A percentile compares a stretch with the other conserved stretches of the same genome.
Evolutionary conservation across 768 basidiomycete genomes (phyloP).

Genomic region (Trametes cingulata): DNA sequence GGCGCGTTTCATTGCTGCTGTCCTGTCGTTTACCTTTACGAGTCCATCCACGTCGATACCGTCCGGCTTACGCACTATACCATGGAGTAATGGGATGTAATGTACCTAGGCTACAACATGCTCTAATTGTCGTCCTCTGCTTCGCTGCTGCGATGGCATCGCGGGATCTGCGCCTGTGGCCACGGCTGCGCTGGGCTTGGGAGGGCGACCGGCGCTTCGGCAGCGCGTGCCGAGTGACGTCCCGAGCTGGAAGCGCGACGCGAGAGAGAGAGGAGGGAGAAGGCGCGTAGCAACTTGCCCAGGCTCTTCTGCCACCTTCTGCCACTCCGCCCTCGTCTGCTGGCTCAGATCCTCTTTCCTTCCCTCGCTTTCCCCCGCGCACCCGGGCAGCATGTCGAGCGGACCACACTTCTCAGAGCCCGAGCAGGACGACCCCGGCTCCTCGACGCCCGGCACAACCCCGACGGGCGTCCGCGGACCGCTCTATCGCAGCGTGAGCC

Average conservation of each 20-base stretch:
- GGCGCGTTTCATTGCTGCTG: constrained; percentile 13
- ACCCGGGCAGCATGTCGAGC: constrained; percentile 13
- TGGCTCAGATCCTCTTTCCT: constrained; percentile 12
- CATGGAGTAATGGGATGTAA: constrained; percentile 20
- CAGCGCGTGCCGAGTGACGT: constrained; percentile 15
- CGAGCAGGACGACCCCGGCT: constrained; percentile 16
- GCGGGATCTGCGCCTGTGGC: neutral
- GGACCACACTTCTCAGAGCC: constrained; percentile 13
- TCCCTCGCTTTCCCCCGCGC: neutral
- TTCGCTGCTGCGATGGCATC: neutral
- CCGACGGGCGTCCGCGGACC: constrained; percentile 24
- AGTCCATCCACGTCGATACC: constrained; percentile 17
- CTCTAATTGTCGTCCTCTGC: constrained; percentile 14
- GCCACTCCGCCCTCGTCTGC: constrained; percentile 17
- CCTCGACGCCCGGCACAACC: constrained; percentile 17
- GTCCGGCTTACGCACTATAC: constrained; percentile 19
- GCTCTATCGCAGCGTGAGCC: constrained; percentile 39
- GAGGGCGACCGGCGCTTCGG: neutral
- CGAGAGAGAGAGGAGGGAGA: neutral
- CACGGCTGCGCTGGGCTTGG: neutral
- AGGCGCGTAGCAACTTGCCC: constrained; percentile 12
- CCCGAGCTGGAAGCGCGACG: neutral
- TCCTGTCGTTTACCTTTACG: constrained; percentile 18
- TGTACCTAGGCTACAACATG: constrained; percentile 13
- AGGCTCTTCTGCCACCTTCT: constrained; percentile 8